Percentiles rank a stretch among this genome's conserved stretches.
Evolutionary conservation across 352 stramenopile species (phyloP).

Genomic region (Phytophthora pinifolia): DNA sequence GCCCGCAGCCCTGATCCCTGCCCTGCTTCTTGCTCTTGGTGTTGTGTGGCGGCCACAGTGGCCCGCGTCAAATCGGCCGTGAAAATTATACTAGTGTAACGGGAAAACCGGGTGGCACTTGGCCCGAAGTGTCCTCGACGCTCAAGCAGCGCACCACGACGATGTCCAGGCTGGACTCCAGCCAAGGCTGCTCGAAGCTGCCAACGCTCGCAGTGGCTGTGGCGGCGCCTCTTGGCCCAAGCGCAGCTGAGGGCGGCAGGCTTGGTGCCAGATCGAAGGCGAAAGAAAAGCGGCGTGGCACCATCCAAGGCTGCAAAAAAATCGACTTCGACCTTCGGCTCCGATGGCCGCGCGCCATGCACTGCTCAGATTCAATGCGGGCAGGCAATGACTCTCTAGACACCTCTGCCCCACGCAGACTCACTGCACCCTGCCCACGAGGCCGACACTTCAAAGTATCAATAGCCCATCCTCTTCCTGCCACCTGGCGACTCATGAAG

Average conservation of each 20-base stretch:
- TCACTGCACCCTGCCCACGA: neutral
- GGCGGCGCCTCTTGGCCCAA: conserved; percentile 7
- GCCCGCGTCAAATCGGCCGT: conserved; percentile 16
- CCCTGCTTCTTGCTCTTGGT: neutral
- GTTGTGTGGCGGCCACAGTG: too few relatives aligned
- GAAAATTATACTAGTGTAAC: conserved; percentile 29
- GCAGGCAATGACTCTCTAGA: neutral
- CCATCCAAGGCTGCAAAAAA: conserved; percentile 11
- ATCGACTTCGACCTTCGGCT: conserved; percentile 12
- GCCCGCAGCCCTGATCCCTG: too few relatives aligned
- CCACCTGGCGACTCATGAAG: conserved; percentile 15
- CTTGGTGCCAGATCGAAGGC: conserved; percentile 14
- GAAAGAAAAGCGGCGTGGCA: conserved; percentile 28
- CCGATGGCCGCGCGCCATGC: too few relatives aligned
- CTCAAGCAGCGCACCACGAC: too few relatives aligned
- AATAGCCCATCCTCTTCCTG: neutral
- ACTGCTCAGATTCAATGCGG: too few relatives aligned
- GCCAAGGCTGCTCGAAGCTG: neutral
- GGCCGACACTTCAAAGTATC: neutral
- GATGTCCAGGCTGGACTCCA: too few relatives aligned
- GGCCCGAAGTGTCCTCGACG: neutral
- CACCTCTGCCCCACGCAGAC: neutral
- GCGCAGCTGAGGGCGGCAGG: conserved; percentile 13
- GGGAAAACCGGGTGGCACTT: conserved; percentile 7
- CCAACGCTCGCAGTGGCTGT: conserved; percentile 1